phyloP scores from a whole-genome alignment of 2,329 filamentous ascomycete species.

The Aphanocladium album region DNA sequence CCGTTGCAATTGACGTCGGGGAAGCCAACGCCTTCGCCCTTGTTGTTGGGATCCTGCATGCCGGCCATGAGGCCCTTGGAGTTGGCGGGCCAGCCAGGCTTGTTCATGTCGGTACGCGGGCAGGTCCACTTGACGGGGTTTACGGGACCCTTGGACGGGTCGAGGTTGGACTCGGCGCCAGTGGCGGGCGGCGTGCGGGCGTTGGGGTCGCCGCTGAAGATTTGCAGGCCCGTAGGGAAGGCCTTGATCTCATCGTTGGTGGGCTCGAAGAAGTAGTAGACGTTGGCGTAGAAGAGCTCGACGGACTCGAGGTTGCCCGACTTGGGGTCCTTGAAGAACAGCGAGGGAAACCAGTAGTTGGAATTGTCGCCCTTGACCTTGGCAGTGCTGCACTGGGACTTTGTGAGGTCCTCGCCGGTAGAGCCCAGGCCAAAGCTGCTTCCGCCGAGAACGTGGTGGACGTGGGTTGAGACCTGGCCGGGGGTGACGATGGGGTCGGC shows the following conservation, averaged over 20 bases:
- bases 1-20: constrained; percentile 65
- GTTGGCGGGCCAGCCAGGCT: constrained; percentile 47
- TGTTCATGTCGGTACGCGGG: constrained; percentile 44
- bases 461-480: constrained; percentile 53
- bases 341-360: constrained; percentile 71
- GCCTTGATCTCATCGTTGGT: constrained; percentile 62
- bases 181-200: constrained; percentile 52
- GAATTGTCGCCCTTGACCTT: constrained; percentile 62
- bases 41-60: constrained; percentile 49
- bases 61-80: constrained; percentile 53
- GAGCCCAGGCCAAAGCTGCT: constrained; percentile 61
- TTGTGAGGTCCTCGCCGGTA: constrained; percentile 52
- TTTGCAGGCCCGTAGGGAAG: constrained; percentile 67
- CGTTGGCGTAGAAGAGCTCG: constrained; percentile 65
- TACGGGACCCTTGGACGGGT: constrained; percentile 46
- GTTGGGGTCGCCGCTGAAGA: constrained; percentile 61
- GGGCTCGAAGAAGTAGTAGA: constrained; percentile 69
- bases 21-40: constrained; percentile 58
- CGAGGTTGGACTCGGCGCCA: constrained; percentile 45
- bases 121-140: constrained; percentile 57
- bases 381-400: constrained; percentile 67
- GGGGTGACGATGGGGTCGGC: constrained; percentile 65
- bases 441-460: constrained; percentile 67
- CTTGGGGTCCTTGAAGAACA: constrained; percentile 63
- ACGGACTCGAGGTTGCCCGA: constrained; percentile 62